Conservation (phyloP, 139 green algal genomes). For the Tetraselmis chui region DNA sequence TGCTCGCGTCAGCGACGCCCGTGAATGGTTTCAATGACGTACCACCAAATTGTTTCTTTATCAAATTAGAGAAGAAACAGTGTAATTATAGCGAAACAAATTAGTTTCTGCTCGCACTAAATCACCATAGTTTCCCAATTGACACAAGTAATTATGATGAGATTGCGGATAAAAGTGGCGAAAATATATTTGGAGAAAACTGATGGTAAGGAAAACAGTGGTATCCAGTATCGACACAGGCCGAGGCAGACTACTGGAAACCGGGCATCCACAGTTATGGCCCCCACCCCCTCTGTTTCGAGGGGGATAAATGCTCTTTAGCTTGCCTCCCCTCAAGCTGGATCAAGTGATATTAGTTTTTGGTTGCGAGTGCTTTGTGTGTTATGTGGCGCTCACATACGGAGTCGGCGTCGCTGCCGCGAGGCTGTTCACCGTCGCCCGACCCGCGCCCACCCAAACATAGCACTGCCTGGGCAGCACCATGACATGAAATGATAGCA, state of each 20-base stretch:
- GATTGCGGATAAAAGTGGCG: too few species aligned
- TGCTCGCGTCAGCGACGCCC: too few species aligned
- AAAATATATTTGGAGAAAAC: too few species aligned
- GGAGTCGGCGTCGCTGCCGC: not conserved
- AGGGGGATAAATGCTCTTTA: too few species aligned
- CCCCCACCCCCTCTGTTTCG: too few species aligned
- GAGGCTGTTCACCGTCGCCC: not conserved
- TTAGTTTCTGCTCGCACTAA: too few species aligned
- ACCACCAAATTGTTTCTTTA: not conserved
- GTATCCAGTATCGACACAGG: not conserved
- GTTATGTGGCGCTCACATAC: not conserved
- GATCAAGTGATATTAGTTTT: not conserved
- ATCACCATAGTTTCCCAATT: too few species aligned
- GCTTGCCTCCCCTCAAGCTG: too few species aligned
- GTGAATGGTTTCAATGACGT: too few species aligned
- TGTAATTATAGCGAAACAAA: not conserved
- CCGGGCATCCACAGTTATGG: not conserved
- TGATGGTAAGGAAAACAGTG: not conserved
- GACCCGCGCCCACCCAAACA: not conserved
- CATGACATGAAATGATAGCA: not conserved
- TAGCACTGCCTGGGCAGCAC: not conserved
- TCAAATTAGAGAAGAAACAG: not conserved
- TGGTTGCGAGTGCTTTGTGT: not conserved
- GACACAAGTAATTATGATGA: too few species aligned
- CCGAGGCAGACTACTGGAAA: not conserved